Evolutionary conservation across 1,284 basidiomycete species (phyloP).

Genomic region (Termitomyces sp.): DNA sequence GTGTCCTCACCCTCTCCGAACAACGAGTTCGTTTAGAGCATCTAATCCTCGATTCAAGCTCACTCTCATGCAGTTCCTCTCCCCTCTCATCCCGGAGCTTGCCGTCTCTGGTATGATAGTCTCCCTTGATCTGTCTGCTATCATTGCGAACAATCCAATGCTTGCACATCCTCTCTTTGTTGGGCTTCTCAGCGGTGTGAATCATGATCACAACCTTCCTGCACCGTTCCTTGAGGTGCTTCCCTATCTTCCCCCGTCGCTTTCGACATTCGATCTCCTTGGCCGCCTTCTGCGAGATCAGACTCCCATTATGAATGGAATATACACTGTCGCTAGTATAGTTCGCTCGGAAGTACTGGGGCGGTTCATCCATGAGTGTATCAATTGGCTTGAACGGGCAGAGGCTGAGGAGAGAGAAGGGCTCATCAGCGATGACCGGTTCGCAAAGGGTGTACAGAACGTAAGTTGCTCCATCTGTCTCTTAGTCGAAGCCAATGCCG

Average conservation of each 20-base stretch:
- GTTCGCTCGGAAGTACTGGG: conserved; percentile 60
- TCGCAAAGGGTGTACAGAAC: conserved; percentile 61
- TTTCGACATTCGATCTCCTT: conserved; percentile 69
- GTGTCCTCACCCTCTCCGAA: conserved; percentile 66
- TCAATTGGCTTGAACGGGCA: conserved; percentile 61
- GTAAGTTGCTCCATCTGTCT: conserved; percentile 34
- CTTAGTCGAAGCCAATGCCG: neutral
- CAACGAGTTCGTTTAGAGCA: conserved; percentile 48
- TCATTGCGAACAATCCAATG: conserved; percentile 62
- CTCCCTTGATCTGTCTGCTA: conserved; percentile 56
- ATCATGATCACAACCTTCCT: conserved; percentile 34
- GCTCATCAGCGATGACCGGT: conserved; percentile 62
- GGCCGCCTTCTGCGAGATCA: conserved; percentile 60
- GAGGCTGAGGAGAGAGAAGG: conserved; percentile 63
- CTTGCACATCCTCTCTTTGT: conserved; percentile 61
- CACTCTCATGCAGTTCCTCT: conserved; percentile 31
- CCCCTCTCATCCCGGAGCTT: conserved; percentile 42
- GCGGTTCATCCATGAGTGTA: conserved; percentile 59
- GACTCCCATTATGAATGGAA: conserved; percentile 34
- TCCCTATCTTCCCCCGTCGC: conserved; percentile 53
- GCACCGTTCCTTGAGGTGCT: conserved; percentile 55
- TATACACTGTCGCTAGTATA: conserved; percentile 56
- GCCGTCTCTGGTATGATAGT: conserved; percentile 53
- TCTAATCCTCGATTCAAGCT: neutral
- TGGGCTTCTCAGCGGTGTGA: conserved; percentile 41